These are phyloP conservation scores for Aspergillus fijiensis DNA, from an alignment of 2,329 filamentous ascomycete genomes.

Conservation along the genomic window DNA sequence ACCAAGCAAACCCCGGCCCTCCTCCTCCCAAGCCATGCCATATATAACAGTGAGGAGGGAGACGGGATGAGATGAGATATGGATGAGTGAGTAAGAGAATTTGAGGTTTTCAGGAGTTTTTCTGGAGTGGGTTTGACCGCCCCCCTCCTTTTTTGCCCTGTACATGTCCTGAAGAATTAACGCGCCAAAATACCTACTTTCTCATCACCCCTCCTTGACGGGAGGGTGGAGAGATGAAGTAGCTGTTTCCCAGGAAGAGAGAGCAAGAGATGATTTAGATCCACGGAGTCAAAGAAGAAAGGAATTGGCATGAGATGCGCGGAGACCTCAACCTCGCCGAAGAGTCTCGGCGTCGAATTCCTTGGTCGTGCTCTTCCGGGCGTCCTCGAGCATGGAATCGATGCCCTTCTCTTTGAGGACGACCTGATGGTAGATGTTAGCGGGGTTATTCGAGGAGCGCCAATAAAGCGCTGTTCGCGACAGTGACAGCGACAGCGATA, in stretches of 20 bases:
- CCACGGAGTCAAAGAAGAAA: neutral
- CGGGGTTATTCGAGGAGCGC: no score
- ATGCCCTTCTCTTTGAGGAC: slow-evolving; percentile 87
- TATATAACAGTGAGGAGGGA: neutral
- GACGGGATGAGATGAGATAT: neutral
- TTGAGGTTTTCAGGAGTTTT: neutral
- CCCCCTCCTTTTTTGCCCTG: no score
- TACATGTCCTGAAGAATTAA: no score
- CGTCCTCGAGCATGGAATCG: slow-evolving; percentile 88
- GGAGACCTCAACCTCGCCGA: slow-evolving; percentile 29
- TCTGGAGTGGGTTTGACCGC: neutral
- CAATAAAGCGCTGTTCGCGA: neutral
- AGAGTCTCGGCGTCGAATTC: slow-evolving; percentile 78
- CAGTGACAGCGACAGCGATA: neutral
- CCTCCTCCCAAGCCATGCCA: neutral
- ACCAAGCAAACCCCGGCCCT: neutral
- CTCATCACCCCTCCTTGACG: no score
- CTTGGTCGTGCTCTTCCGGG: slow-evolving; percentile 74
- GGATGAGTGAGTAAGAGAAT: no score
- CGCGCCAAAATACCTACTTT: no score
- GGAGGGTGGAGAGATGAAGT: no score
- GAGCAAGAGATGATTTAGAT: no score
- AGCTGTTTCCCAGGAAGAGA: no score
- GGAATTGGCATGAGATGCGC: neutral
- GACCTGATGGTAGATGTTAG: slow-evolving; percentile 54